A percentile compares a stretch with the other conserved stretches of the same genome.
Evolutionary conservation across 768 basidiomycete genomes (phyloP).

Genomic region (Mrakia frigida): DNA sequence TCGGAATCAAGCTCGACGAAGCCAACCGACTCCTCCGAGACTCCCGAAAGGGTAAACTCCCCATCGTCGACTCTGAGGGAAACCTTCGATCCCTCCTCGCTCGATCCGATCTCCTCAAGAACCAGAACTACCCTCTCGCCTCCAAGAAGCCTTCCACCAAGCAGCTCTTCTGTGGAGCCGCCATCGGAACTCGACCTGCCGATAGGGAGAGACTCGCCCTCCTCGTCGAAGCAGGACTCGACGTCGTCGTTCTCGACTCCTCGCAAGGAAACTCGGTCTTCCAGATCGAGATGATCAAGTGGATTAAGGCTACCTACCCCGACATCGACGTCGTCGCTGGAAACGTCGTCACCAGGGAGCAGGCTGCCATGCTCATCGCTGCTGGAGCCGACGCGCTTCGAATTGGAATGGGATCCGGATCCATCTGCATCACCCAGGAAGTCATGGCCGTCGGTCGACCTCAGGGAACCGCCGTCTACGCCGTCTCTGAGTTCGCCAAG

Average conservation of each 20-base stretch:
- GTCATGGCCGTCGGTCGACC: constrained; percentile 98
- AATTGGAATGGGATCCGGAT: constrained; percentile 96
- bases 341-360: constrained; percentile 96
- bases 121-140: constrained; percentile 91
- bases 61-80: constrained; percentile 64
- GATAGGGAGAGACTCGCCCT: constrained; percentile 79
- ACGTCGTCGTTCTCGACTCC: constrained; percentile 91
- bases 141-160: constrained; percentile 85
- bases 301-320: constrained; percentile 83
- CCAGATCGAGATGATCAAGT: constrained; percentile 89
- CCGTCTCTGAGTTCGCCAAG: constrained; percentile 85
- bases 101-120: constrained; percentile 94
- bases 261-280: constrained; percentile 93
- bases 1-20: constrained; percentile 82
- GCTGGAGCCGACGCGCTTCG: constrained; percentile 95
- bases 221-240: constrained; percentile 88
- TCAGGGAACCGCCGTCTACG: constrained; percentile 96
- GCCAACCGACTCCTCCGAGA: constrained; percentile 92
- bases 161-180: constrained; percentile 93
- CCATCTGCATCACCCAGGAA: constrained; percentile 99
- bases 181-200: constrained; percentile 83
- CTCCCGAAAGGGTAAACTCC: constrained; percentile 97
- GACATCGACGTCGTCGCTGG: constrained; percentile 89
- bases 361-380: constrained; percentile 85
- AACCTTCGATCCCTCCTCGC: constrained; percentile 78